Evolutionary conservation across 2,329 filamentous ascomycete species (phyloP), one percentile per base, ranked within the genome.

Genomic region (Colletotrichum aenigma): DNA sequence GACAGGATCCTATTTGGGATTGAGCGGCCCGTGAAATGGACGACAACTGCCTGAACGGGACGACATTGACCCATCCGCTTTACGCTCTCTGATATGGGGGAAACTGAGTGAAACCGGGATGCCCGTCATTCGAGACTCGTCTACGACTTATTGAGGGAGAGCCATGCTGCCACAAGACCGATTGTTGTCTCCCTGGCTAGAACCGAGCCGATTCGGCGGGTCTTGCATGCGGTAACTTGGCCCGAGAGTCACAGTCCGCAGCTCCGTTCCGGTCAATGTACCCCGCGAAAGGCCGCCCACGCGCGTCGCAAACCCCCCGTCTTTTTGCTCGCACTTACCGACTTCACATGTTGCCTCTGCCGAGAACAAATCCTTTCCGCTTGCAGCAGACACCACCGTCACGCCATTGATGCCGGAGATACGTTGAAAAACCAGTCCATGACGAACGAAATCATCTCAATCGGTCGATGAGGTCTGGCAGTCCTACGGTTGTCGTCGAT

Each of bases 221-320:
- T 16, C 21, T 73, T 66, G 56, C 70, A 75, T 67, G 36, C 71
- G 56, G 75, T 70, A 30, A 58, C 65, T 32, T 78, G 73, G 68
- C 58, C 73, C 62, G 75, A 78, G 62, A 68, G 60, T 30, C 52
- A 67, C 66, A 73, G 26, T 30, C 62, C 61, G 26, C 78, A 77
- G 62, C 75, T 70, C 61, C 75, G 70, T 36, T 60, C 75, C 62
- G 71, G 60, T 56, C 36, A 30, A 36, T 43, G 32, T 48, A 52
- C 68, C 26, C 38, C 61, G 70, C 69, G 30, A 66, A 48, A 68
- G 56, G 56, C 64, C 58, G 70, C 38, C 62, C 61, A 58, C 24
- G 32, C 9, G 36, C 24, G 62, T 71, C 52, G 60, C 60, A 74
- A 21, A 15, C 67, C 60, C 48, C 55, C 62, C 58, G 55, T 43